Conservation (phyloP, 805 yeast genomes). For the Cephaloascus albidus region DNA sequence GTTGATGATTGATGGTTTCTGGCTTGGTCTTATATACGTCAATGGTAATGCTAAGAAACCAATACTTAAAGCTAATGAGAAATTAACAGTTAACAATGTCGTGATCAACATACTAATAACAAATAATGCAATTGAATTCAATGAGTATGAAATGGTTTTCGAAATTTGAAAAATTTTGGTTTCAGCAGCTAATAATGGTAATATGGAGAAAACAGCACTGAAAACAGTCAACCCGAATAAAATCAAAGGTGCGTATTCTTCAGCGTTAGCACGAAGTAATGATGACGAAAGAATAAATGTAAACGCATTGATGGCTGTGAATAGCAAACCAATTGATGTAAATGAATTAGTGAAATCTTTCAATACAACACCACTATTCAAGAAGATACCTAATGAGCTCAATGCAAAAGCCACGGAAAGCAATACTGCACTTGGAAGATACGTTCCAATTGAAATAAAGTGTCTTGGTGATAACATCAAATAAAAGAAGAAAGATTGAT, state of each 20-base stretch:
- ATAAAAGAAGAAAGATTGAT: conserved; percentile 93
- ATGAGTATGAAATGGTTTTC: neutral
- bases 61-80: conserved; percentile 65
- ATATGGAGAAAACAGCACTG: neutral
- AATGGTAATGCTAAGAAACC: conserved; percentile 73
- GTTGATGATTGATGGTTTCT: conserved; percentile 7
- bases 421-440: conserved; percentile 76
- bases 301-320: conserved; percentile 4
- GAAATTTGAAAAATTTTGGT: neutral
- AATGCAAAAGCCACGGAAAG: conserved; percentile 61
- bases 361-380: conserved; percentile 30
- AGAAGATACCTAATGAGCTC: conserved; percentile 49
- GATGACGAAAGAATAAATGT: conserved; percentile 13
- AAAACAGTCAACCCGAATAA: neutral
- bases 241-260: neutral
- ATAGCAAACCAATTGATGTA: neutral
- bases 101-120: conserved; percentile 57
- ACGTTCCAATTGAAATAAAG: conserved; percentile 91
- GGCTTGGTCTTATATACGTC: conserved; percentile 40
- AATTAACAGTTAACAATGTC: conserved; percentile 73
- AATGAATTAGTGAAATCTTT: neutral
- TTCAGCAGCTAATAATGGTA: neutral
- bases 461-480: conserved; percentile 64
- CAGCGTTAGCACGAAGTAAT: conserved; percentile 10
- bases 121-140: neutral